phyloP scores from a whole-genome alignment of 2,329 filamentous ascomycete species.

The Arthrobotrys conoides region DNA sequence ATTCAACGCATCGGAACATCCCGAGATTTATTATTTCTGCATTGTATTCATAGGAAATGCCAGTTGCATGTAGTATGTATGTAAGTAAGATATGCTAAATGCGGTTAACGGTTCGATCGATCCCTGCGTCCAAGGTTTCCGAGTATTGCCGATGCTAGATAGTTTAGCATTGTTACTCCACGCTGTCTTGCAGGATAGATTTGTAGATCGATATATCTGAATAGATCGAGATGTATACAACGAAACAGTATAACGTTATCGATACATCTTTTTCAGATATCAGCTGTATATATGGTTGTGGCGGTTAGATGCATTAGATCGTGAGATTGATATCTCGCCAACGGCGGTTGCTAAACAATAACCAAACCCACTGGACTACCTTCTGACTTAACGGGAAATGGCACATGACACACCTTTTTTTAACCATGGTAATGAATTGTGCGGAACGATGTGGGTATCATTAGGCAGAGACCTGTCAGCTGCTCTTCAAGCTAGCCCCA shows the following conservation, averaged over 20 bases:
- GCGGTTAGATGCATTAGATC: background rate
- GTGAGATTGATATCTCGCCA: background rate
- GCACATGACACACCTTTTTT: background rate
- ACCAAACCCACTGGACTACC: background rate
- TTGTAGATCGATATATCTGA: too few species aligned
- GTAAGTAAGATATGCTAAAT: too few species aligned
- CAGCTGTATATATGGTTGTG: too few species aligned
- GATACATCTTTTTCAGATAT: background rate
- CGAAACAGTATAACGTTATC: too few species aligned
- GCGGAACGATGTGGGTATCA: background rate
- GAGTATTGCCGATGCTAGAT: background rate
- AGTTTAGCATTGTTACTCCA: background rate
- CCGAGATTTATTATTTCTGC: background rate
- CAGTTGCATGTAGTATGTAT: background rate
- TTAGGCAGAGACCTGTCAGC: background rate
- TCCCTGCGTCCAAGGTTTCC: background rate
- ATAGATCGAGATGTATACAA: too few species aligned
- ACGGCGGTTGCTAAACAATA: background rate
- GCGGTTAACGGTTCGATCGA: too few species aligned
- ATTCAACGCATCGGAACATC: conserved; percentile 4
- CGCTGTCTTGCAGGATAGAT: too few species aligned
- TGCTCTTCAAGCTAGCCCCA: conserved; percentile 10
- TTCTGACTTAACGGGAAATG: background rate
- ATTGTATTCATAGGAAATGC: background rate
- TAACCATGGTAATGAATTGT: background rate